A percentile compares a stretch with the other conserved stretches of the same genome.
phyloP scores from a whole-genome alignment of 768 basidiomycete species.

The Macrolepiota dolichaula region DNA sequence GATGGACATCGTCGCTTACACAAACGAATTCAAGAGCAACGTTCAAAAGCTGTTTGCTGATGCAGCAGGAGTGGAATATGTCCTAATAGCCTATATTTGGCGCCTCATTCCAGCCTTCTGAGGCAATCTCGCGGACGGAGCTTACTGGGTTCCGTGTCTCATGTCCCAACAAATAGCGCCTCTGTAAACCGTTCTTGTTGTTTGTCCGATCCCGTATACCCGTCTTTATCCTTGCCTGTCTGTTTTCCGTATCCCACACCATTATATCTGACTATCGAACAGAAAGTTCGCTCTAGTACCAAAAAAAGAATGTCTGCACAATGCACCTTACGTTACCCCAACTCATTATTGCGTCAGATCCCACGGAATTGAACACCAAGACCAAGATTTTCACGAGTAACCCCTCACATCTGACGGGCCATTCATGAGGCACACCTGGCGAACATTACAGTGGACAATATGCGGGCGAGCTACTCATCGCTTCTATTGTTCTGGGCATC shows the following conservation, averaged over 20 bases:
- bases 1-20: neutral
- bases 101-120: neutral
- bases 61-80: neutral
- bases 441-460: neutral
- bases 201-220: neutral
- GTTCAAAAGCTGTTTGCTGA: neutral
- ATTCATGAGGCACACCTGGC: neutral
- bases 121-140: neutral
- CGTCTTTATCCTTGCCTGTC: neutral
- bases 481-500: neutral
- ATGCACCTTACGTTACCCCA: too few relatives aligned
- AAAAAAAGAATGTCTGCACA: too few relatives aligned
- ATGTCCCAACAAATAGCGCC: too few relatives aligned
- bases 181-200: neutral
- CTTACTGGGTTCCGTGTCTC: neutral
- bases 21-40: neutral
- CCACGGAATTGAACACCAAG: too few relatives aligned
- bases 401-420: neutral
- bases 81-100: neutral
- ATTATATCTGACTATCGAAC: neutral
- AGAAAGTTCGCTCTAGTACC: too few relatives aligned
- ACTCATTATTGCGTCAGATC: too few relatives aligned
- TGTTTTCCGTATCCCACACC: neutral
- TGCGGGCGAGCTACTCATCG: neutral
- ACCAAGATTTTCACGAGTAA: too few relatives aligned